A percentile compares a stretch with the other conserved stretches of the same genome.
These are phyloP conservation scores for Xylaria sp. DNA, from an alignment of 2,329 filamentous ascomycete species.

Conservation along the genomic window DNA sequence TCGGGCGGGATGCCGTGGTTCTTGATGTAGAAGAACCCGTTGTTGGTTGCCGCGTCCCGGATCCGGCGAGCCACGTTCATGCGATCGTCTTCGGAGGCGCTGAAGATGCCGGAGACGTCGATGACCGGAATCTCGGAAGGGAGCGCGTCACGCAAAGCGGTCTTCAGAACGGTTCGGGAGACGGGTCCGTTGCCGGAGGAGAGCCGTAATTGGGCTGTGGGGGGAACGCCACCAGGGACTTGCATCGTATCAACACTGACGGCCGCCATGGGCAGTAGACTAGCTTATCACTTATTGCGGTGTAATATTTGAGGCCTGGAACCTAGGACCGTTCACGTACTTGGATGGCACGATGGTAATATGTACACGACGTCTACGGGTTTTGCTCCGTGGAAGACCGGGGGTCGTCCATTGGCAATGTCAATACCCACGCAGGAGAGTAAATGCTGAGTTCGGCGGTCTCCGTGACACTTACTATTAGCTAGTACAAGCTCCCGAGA, in stretches of 20 bases:
- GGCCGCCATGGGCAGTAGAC: slow-evolving; percentile 24
- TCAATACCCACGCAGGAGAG: background rate
- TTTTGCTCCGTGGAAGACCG: background rate
- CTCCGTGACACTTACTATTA: slow-evolving; percentile 12
- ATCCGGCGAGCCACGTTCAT: slow-evolving; percentile 54
- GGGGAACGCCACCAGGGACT: background rate
- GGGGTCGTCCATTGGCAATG: background rate
- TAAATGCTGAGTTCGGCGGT: slow-evolving; percentile 12
- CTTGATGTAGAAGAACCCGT: slow-evolving; percentile 59
- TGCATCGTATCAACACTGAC: slow-evolving; percentile 8
- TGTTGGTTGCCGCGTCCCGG: slow-evolving; percentile 53
- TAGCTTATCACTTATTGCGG: background rate
- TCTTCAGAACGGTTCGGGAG: slow-evolving; percentile 38
- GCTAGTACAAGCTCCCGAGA: background rate
- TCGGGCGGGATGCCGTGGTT: slow-evolving; percentile 48
- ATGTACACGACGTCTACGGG: background rate
- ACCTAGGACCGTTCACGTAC: background rate
- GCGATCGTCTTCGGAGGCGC: slow-evolving; percentile 50
- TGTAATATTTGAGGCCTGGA: background rate
- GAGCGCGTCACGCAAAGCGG: slow-evolving; percentile 43
- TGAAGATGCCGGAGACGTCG: slow-evolving; percentile 56
- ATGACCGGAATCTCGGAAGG: slow-evolving; percentile 55
- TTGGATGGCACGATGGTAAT: background rate
- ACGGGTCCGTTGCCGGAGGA: slow-evolving; percentile 46
- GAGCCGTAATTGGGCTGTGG: slow-evolving; percentile 41